Base-by-base conservation (phyloP, 2,329 filamentous ascomycete species). In the Claviceps purpurea region DNA sequence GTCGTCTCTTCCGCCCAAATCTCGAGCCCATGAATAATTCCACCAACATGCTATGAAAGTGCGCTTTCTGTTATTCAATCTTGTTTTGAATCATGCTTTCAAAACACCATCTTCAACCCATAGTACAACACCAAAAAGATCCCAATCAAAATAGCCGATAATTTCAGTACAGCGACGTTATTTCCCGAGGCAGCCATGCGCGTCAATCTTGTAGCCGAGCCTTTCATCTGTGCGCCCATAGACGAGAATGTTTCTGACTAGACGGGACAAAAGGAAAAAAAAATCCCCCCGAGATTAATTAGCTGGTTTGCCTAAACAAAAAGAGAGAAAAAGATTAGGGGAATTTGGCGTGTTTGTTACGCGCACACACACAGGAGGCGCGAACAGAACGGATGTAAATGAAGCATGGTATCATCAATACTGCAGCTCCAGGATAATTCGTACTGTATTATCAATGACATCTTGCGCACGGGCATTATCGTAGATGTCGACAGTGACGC, bases 401-500 rank as follows among this genome's bases (percentile, higher is more conserved):
- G 8, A 30, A 30, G 26, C 26, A 30, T 10, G 26, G 1, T 30
- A 30, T 30, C 26, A 30, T 30, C 26, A 30, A 30, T 8, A 11
- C 26, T 30, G 26, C 8, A 30, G 3, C 8, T 30, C 2, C 3
- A 10, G 26, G 26, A 11, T 8, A 10, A 4, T 30, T 58, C 81
- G 54, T 76, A 94, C 88, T 41, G 87, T 91, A 63, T 81, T 83
- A 69, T 98, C 89, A 59, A 98, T 87, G 57, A 95, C 80, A 58
- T 86, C 81, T 62, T 97, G 91, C 61, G 87, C 81, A 54, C 89
- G 82, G 49, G 93, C 93, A 66, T 93, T 89, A 71, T 97, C 90
- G 77, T 97, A 96, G 64, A 98, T 98, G 73, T 98, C 89, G 58
- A 97, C 82, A 43, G 93, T 98, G 49, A 98, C 89, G 68, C 87